Evolutionary conservation across 805 yeast species (phyloP).

Genomic region (Candida sakaeoensis): DNA sequence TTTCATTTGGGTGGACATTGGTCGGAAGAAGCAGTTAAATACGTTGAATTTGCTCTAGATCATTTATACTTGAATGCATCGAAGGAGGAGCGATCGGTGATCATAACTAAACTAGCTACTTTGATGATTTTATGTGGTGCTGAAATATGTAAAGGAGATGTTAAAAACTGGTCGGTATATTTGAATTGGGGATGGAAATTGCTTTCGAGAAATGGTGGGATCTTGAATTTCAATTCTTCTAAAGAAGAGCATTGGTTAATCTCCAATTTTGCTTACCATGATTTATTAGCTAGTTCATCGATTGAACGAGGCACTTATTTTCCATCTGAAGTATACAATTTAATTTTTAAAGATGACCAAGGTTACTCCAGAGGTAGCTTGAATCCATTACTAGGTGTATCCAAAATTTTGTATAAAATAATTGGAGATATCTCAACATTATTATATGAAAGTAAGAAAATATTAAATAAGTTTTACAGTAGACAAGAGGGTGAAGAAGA

Average conservation of each 20-base stretch:
- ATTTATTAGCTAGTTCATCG: slow-evolving; percentile 61
- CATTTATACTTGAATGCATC: slow-evolving; percentile 23
- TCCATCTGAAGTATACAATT: slow-evolving; percentile 55
- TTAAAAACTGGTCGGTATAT: slow-evolving; percentile 67
- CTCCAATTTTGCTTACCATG: slow-evolving; percentile 79
- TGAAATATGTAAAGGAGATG: slow-evolving; percentile 81
- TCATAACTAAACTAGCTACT: slow-evolving; percentile 54
- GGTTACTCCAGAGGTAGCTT: slow-evolving; percentile 41
- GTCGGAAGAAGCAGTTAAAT: slow-evolving; percentile 47
- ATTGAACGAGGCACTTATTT: slow-evolving; percentile 64
- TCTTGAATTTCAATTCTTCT: slow-evolving; percentile 47
- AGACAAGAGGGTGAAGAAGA: slow-evolving; percentile 11
- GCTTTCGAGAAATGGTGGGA: slow-evolving; percentile 60
- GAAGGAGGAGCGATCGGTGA: slow-evolving; percentile 25
- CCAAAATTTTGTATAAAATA: slow-evolving; percentile 61
- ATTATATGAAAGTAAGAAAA: slow-evolving; percentile 48
- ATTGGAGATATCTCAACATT: slow-evolving; percentile 67
- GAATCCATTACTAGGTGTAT: slow-evolving; percentile 72
- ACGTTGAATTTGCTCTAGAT: slow-evolving; percentile 44
- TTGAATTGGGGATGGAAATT: slow-evolving; percentile 64
- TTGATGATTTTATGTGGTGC: slow-evolving; percentile 71
- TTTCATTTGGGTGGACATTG: slow-evolving; percentile 46
- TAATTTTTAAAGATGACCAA: slow-evolving; percentile 38
- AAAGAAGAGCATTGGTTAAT: slow-evolving; percentile 69
- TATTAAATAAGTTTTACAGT: slow-evolving; percentile 10